These are phyloP conservation scores for Colletotrichum simmondsii DNA, from an alignment of 2,329 filamentous ascomycete genomes.

Conservation along the genomic window DNA sequence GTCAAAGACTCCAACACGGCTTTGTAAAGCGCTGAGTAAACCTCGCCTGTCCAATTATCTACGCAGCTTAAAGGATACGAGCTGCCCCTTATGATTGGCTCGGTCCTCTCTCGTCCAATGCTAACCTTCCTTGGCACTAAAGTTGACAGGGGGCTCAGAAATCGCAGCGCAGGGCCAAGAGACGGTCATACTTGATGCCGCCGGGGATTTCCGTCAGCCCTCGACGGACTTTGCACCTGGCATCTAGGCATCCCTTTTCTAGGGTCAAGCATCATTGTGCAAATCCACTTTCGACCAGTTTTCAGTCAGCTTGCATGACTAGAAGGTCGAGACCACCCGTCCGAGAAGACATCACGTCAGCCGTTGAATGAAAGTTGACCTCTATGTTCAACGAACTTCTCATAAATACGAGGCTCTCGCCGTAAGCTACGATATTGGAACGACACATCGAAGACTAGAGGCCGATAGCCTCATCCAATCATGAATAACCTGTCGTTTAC, in stretches of 20 bases:
- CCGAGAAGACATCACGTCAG: too few species aligned
- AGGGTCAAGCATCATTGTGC: background rate
- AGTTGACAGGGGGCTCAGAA: background rate
- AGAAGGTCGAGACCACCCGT: too few species aligned
- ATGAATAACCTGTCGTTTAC: background rate
- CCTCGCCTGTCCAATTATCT: background rate
- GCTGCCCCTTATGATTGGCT: background rate
- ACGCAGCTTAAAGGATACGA: constrained; percentile 5
- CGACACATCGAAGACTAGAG: background rate
- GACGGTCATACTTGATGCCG: background rate
- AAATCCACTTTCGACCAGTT: background rate
- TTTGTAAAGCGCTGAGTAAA: background rate
- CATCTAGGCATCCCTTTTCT: background rate
- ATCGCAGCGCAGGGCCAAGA: constrained; percentile 16
- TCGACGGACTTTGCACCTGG: background rate
- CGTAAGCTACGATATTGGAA: background rate
- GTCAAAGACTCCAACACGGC: background rate
- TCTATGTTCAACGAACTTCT: background rate
- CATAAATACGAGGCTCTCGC: background rate
- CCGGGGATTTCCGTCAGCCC: background rate
- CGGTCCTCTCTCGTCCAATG: background rate
- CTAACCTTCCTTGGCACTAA: background rate
- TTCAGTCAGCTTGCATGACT: background rate
- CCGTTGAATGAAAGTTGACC: too few species aligned
- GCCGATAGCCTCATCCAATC: background rate